A percentile compares a stretch with the other conserved stretches of the same genome.
Conservation (phyloP, 2,329 filamentous ascomycete genomes). For the Pseudocercospora cruenta region DNA sequence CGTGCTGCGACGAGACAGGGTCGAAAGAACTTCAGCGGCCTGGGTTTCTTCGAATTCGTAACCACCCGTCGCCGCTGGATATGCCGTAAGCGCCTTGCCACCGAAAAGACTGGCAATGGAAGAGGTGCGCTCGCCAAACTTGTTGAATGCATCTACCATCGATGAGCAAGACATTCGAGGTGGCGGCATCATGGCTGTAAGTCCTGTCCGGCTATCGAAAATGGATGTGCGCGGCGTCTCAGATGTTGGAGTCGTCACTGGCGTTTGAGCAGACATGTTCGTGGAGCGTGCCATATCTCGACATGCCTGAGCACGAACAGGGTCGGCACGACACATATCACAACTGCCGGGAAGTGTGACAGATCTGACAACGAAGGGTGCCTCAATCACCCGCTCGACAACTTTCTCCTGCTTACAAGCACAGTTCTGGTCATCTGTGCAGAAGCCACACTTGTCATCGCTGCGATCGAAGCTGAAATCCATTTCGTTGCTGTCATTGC, state of each 20-base stretch:
- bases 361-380: constrained; percentile 10
- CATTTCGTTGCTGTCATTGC: constrained; percentile 28
- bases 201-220: constrained; percentile 9
- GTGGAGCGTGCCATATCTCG: constrained; percentile 28
- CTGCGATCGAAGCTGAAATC: constrained; percentile 24
- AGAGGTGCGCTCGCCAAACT: constrained; percentile 27
- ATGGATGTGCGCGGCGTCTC: constrained; percentile 5
- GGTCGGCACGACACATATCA: constrained; percentile 34
- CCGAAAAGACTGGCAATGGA: constrained; percentile 28
- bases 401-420: constrained; percentile 28
- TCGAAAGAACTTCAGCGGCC: constrained; percentile 26
- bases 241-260: not conserved
- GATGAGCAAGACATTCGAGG: constrained; percentile 26
- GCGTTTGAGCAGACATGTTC: constrained; percentile 11
- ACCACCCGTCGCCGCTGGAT: constrained; percentile 22
- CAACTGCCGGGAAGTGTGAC: constrained; percentile 34
- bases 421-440: constrained; percentile 34
- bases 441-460: constrained; percentile 37
- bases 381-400: constrained; percentile 15
- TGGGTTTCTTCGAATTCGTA: constrained; percentile 29
- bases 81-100: constrained; percentile 23
- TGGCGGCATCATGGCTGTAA: constrained; percentile 19
- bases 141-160: constrained; percentile 30
- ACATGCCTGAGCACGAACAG: constrained; percentile 33
- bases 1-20: constrained; percentile 22